phyloP scores from a whole-genome alignment of 2,329 filamentous ascomycete genomes.

The Calonectria crousiana region DNA sequence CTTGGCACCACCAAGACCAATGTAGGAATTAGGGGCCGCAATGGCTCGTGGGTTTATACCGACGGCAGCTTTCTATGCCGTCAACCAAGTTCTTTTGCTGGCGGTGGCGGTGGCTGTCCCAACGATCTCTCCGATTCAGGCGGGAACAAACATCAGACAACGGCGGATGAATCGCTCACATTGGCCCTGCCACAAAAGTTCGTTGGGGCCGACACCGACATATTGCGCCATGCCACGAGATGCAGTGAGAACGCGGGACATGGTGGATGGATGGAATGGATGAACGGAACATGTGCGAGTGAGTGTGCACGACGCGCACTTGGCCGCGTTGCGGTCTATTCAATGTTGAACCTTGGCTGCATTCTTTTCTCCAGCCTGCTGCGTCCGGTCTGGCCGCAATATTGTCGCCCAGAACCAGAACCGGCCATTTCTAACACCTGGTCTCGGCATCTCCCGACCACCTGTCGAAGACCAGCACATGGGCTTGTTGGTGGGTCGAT shows the following conservation, averaged over 20 bases:
- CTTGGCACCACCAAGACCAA: constrained; percentile 20
- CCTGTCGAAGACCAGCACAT: constrained; percentile 33
- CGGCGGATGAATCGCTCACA: constrained; percentile 2
- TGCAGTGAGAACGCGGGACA: constrained; percentile 6
- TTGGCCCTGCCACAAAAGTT: not conserved
- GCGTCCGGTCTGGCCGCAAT: constrained; percentile 24
- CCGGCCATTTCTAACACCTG: constrained; percentile 25
- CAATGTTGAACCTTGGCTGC: constrained; percentile 21
- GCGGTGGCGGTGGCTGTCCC: constrained; percentile 6
- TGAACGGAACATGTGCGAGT: not conserved
- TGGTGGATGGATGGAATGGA: not conserved
- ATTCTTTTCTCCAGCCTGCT: constrained; percentile 8
- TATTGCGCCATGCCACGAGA: constrained; percentile 20
- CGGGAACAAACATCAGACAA: constrained; percentile 9
- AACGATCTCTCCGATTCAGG: constrained; percentile 12
- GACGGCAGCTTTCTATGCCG: constrained; percentile 5
- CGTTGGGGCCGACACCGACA: constrained; percentile 14
- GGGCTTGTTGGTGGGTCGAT: constrained; percentile 29
- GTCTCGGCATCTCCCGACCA: constrained; percentile 43
- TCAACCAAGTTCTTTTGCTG: not conserved
- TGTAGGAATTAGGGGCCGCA: not conserved
- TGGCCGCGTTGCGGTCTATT: constrained; percentile 8
- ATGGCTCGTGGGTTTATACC: constrained; percentile 8
- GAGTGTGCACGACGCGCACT: constrained; percentile 9
- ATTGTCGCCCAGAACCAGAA: constrained; percentile 21